These are phyloP conservation scores for Blastobotrys terrestris DNA, from an alignment of 805 yeast species.

Conservation along the genomic window DNA sequence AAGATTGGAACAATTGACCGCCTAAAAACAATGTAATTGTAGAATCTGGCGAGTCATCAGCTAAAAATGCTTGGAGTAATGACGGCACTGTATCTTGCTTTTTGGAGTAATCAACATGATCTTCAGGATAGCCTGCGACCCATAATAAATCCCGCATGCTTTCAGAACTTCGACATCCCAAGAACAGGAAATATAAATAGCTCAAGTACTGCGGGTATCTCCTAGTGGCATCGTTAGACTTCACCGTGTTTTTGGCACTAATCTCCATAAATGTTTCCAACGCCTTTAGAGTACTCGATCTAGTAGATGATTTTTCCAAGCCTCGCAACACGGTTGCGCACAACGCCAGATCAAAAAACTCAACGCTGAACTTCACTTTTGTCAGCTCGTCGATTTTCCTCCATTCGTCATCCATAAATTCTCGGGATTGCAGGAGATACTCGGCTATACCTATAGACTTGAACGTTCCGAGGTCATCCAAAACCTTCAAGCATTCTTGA, in stretches of 20 bases:
- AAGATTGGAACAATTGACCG: conserved; percentile 19
- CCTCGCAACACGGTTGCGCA: conserved; percentile 22
- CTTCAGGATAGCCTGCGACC: conserved; percentile 25
- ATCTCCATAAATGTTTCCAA: conserved; percentile 23
- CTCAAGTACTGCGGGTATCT: conserved; percentile 17
- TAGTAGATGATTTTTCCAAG: conserved; percentile 18
- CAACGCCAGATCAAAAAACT: conserved; percentile 21
- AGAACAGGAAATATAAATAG: conserved; percentile 22
- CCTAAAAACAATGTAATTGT: conserved; percentile 21
- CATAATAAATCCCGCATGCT: conserved; percentile 22
- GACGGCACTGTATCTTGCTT: conserved; percentile 16
- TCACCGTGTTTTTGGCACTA: conserved; percentile 18
- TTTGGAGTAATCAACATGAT: conserved; percentile 6
- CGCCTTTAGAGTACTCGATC: conserved; percentile 18
- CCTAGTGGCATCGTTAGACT: conserved; percentile 6
- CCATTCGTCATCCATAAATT: conserved; percentile 16
- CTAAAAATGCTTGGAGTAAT: conserved; percentile 17
- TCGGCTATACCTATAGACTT: conserved; percentile 13
- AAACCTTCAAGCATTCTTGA: conserved; percentile 14
- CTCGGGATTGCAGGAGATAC: conserved; percentile 10
- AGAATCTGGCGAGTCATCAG: conserved; percentile 15
- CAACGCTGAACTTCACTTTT: conserved; percentile 16
- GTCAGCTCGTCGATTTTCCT: conserved; percentile 9
- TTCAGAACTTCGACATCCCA: conserved; percentile 19
- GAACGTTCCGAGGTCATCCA: conserved; percentile 23